Conservation (phyloP, 2,329 filamentous ascomycete genomes). For the Dryadomyces quercus-mongolicae region DNA sequence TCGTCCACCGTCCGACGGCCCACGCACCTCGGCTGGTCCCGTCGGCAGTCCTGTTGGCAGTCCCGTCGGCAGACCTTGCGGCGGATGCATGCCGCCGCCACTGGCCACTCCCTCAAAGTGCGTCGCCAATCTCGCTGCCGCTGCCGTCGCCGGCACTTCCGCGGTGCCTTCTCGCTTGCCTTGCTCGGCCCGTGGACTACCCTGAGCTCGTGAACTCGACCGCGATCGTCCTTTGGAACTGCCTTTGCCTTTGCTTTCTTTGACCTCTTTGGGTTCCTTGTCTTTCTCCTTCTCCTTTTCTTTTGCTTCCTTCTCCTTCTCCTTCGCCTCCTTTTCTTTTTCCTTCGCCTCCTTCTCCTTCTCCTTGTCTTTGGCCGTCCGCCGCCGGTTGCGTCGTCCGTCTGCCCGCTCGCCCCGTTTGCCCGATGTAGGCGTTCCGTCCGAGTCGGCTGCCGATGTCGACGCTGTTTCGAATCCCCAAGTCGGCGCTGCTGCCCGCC, state of each 20-base stretch:
- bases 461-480: constrained; percentile 50
- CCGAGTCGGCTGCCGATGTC: constrained; percentile 26
- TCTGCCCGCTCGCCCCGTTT: constrained; percentile 20
- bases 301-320: constrained; percentile 19
- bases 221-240: constrained; percentile 31
- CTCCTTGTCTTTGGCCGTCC: constrained; percentile 16
- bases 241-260: constrained; percentile 4
- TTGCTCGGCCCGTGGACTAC: constrained; percentile 8
- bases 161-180: constrained; percentile 4
- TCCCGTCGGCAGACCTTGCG: too few relatives aligned
- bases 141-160: neutral
- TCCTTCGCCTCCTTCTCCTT: constrained; percentile 27
- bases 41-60: neutral
- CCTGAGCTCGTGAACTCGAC: constrained; percentile 37
- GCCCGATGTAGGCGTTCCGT: constrained; percentile 37
- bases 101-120: constrained; percentile 26
- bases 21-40: neutral
- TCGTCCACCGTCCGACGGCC: neutral
- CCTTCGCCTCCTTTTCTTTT: constrained; percentile 18
- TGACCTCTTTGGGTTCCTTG: constrained; percentile 17
- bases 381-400: constrained; percentile 24
- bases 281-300: constrained; percentile 21
- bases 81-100: constrained; percentile 6
- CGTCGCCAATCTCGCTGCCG: constrained; percentile 22
- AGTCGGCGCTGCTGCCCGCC: constrained; percentile 56